Percentiles rank a stretch among this genome's conserved stretches.
phyloP scores from a whole-genome alignment of 2,329 filamentous ascomycete species.

The Byssothecium circinans region DNA sequence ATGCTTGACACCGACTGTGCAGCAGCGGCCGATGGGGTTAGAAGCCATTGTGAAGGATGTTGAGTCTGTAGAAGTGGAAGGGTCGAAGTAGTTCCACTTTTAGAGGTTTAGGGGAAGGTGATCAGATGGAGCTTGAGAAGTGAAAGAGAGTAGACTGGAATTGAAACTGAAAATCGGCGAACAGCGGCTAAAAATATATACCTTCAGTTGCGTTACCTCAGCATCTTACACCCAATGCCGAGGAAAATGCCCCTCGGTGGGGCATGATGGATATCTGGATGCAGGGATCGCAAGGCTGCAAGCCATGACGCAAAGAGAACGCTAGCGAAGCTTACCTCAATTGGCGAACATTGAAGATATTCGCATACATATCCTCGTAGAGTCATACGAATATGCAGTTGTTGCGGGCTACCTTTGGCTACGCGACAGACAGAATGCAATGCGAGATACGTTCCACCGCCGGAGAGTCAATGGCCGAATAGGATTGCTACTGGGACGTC shows the following conservation, averaged over 20 bases:
- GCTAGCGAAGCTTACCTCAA: neutral
- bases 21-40: conserved; percentile 53
- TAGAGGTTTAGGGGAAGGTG: neutral
- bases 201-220: neutral
- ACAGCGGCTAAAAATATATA: neutral
- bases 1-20: conserved; percentile 54
- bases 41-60: conserved; percentile 50
- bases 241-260: conserved; percentile 3
- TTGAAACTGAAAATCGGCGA: neutral
- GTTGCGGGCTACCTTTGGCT: too few relatives aligned
- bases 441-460: too few relatives aligned
- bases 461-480: too few relatives aligned
- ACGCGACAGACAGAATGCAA: too few relatives aligned
- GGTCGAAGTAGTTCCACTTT: neutral
- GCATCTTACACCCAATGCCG: neutral
- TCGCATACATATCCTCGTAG: too few relatives aligned
- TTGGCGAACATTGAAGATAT: too few relatives aligned
- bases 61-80: neutral
- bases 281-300: neutral
- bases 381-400: too few relatives aligned
- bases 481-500: too few relatives aligned
- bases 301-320: neutral
- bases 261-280: neutral
- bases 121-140: neutral
- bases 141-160: neutral